Evolutionary conservation across 192 early-diverging fungal species (phyloP), one percentile per base, ranked within the genome.

Genomic region (Coemansia sp.): DNA sequence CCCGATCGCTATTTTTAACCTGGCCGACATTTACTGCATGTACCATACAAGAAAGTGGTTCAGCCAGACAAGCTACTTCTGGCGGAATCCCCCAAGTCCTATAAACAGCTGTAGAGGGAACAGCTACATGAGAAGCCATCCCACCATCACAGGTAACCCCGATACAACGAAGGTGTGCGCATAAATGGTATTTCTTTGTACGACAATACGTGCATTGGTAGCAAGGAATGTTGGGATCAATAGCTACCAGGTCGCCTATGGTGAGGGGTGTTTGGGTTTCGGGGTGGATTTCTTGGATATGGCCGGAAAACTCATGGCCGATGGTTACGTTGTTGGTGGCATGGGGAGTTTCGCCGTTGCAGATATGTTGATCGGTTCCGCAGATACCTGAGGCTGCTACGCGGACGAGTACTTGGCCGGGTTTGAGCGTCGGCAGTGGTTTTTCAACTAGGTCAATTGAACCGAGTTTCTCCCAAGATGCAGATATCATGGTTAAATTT

Each of bases 331-430:
- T 70, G 12, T 59, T 32, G 34, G 34, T 56, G 30, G 84, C 84
- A 20, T 83, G 77, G 25, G 84, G 84, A n/a, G 82, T 83, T 59
- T 85, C 84, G 36, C 82, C 84, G 30, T 77, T 72, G 57, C 84
- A 83, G 60, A 85, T 85, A 56, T 85, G 84, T 50, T 83, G 63
- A 67, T 85, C 84, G 8, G 84, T 85, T 7, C 83, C 83, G 64
- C 84, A 85, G 48, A 85, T 75, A 8, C 84, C 84, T 25, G 81
- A 85, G 7, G 84, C 84, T 18, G 77, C 84, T 8, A 85, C 84
- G 30, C 76, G 75, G 40, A 85, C 52, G 16, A 85, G 61, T 10
- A 83, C 54, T 14, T 83, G 52, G 48, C 82, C 83, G 18, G 80
- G 29, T 33, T 71, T 58, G 6, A 85, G 12, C 25, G 51, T 28